Evolutionary conservation across 73 alveolate species (phyloP).

Genomic region (Paramecium pentaurelia): DNA sequence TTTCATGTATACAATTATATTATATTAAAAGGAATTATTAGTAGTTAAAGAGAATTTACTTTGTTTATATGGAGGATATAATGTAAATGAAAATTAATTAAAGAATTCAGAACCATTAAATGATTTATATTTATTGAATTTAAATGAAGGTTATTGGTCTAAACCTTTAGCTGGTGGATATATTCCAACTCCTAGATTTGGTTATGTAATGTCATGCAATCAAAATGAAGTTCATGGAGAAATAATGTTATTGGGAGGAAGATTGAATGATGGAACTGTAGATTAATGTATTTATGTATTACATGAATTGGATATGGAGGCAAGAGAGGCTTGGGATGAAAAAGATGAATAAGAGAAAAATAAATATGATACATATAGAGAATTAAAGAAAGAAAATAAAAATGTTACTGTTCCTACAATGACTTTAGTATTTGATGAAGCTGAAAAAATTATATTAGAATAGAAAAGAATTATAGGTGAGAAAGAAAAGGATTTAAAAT

Average conservation of each 20-base stretch:
- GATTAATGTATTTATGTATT: slow-evolving; percentile 47
- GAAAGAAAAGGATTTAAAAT: slow-evolving; percentile 35
- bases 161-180: slow-evolving; percentile 59
- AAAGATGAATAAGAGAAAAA: slow-evolving; percentile 28
- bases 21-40: not conserved
- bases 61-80: slow-evolving; percentile 58
- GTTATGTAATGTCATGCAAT: slow-evolving; percentile 56
- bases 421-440: slow-evolving; percentile 51
- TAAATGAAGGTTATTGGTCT: slow-evolving; percentile 56
- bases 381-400: slow-evolving; percentile 50
- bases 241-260: slow-evolving; percentile 51
- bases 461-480: slow-evolving; percentile 56
- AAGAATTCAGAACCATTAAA: slow-evolving; percentile 40
- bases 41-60: slow-evolving; percentile 49
- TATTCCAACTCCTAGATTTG: slow-evolving; percentile 53
- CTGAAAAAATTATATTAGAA: slow-evolving; percentile 56
- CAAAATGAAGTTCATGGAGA: slow-evolving; percentile 53
- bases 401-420: slow-evolving; percentile 41
- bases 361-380: slow-evolving; percentile 53
- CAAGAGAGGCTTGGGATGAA: slow-evolving; percentile 55
- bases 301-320: slow-evolving; percentile 55
- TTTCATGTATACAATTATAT: slow-evolving; percentile 32
- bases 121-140: slow-evolving; percentile 53
- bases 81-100: slow-evolving; percentile 32
- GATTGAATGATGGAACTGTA: slow-evolving; percentile 37